Evolutionary conservation across 2,329 filamentous ascomycete genomes (phyloP), one percentile per base, ranked within the genome.

Genomic region (Epichloe bromicola): DNA sequence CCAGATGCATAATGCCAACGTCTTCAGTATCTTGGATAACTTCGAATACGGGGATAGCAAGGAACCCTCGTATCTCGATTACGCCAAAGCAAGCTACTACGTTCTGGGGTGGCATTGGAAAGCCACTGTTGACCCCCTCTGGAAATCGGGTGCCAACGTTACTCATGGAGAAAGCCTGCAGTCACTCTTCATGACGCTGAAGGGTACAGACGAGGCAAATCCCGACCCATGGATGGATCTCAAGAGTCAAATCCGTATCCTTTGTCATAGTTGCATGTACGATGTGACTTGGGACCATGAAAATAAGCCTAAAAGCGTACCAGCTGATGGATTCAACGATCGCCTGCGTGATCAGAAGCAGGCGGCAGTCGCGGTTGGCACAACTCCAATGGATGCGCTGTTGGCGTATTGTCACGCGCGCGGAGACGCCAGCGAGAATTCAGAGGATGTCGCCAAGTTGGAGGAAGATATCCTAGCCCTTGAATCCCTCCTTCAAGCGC

Each of bases 1-100:
- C 52, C 67, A 69, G 51, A 56, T 58, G 19, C 70, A 73, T 54
- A 66, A 67, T 54, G 43, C 58, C 6, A 71, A 71, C 50, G 69
- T 72, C 8, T 71, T 73, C 49, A 63, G 59, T 47, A 65, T 68
- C 6, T 19, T 70, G 3, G 70, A 73, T 54, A 66, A 64, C 30
- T 68, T 73, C 17, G 46, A 58, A 6, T 70, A 68, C 49, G 45
- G 17, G 0, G 47, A 56, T 7, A 48, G 46, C 5, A 42, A 51
- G 0, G 34, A 60, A 2, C 23, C 23, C 23, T 26, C 23, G 23
- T 26, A 26, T 26, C 42, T 46, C 0, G 41, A 59, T 12, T 61
- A 62, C 41, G 69, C 65, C 14, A 58, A 53, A 0, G 65, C 64
- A 0, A 63, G 57, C 54, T 73, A 72, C 53, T 68, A 67, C 53